These are phyloP conservation scores for Aspergillus indologenus DNA, from an alignment of 495 filamentous ascomycete species.

Conservation along the genomic window DNA sequence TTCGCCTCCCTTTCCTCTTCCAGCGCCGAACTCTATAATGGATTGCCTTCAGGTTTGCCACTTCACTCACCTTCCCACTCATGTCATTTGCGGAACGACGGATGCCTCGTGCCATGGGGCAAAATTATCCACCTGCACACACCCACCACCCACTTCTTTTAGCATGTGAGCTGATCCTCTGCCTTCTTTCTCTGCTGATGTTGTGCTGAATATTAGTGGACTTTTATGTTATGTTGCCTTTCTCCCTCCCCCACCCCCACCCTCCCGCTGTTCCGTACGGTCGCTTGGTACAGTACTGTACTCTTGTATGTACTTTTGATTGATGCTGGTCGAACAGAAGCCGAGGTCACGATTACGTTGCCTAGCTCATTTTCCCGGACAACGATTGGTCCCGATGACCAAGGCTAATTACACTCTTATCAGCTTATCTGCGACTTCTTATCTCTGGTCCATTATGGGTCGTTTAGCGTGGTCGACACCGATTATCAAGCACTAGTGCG, in stretches of 20 bases:
- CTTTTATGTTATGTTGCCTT: too few species aligned
- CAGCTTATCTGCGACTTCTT: constrained; percentile 25
- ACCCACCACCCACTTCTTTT: too few species aligned
- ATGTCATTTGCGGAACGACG: not conserved
- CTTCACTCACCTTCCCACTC: not conserved
- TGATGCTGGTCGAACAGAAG: not conserved
- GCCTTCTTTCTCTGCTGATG: not conserved
- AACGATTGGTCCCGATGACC: constrained; percentile 25
- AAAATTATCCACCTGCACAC: not conserved
- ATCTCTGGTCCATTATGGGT: constrained; percentile 17
- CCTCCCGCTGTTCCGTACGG: not conserved
- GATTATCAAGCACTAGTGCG: constrained; percentile 14
- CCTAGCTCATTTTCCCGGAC: constrained; percentile 1
- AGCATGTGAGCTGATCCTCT: constrained; percentile 4
- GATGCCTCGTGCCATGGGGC: not conserved
- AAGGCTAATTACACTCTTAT: constrained; percentile 31
- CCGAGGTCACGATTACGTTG: not conserved
- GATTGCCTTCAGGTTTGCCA: constrained; percentile 13
- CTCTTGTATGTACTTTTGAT: constrained; percentile 6
- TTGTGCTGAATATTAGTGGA: not conserved
- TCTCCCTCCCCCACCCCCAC: not conserved
- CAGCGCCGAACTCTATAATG: constrained; percentile 5
- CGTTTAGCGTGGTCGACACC: constrained; percentile 13
- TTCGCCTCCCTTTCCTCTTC: constrained; percentile 1
- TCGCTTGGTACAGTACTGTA: too few species aligned